Base-by-base conservation (phyloP, 2,329 filamentous ascomycete species). In the Colletotrichum coccodes region DNA sequence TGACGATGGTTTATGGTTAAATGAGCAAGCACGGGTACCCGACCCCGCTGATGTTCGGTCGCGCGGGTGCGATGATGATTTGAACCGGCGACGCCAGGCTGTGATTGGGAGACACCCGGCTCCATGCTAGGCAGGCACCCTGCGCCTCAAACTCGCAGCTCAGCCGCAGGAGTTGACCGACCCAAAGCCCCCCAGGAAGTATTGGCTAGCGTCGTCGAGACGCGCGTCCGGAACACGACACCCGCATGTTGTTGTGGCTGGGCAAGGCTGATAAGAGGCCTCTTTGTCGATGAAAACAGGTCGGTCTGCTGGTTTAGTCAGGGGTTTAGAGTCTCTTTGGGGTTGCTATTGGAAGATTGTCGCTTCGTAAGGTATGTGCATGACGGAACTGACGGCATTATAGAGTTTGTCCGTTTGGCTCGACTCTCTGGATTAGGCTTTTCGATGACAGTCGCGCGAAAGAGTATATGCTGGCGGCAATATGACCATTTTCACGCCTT, bases 261-360 rank as follows among this genome's bases (percentile, higher is more conserved):
- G 60, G 49, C 38, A 68, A 68, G 65, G 65, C 62, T 65, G 65
- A 68, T 54, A 56, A 60, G 54, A 60, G 61, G 65, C 61, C 65
- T 68, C 61, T 65, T 40, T 3, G 14, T 26, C 32, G 6, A 54
- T 23, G 12, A 28, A 68, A 44, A 23, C 21, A 21, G 8, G 14
- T 36, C 23, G 6, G 11, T 28, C 18, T 52, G 36, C 30, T 46
- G 26, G 23, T 18, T 12, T 3, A 21, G 23, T 49, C 36, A 28
- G n/a, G 30, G 44, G 23, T 21, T 30, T 6, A 3, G 58, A 21
- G 23, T 6, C 14, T 40, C 9, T 6, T 14, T 34, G 42, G 30
- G 47, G 18, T 28, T 18, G 5, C 16, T 14, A 44, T 18, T 18
- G 56, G 30, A 12, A 12, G 11, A 44, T 30, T 16, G 4, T 3